Evolutionary conservation across 2,329 filamentous ascomycete genomes (phyloP).

Genomic region (Epichloe festucae): DNA sequence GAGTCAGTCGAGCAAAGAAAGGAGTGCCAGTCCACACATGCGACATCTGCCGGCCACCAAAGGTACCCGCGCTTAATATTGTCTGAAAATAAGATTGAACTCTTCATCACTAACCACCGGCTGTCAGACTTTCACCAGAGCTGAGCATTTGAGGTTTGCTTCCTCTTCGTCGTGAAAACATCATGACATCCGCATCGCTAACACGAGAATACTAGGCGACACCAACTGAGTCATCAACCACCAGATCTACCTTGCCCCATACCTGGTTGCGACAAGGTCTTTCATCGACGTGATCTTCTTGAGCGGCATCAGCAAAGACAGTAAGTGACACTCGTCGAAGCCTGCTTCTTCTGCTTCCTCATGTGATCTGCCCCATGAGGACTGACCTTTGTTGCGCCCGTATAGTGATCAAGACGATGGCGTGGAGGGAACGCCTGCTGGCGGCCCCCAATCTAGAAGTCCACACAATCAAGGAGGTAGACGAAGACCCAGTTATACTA

Average conservation of each 20-base stretch:
- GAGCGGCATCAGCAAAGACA: conserved; percentile 38
- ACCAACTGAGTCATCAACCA: conserved; percentile 46
- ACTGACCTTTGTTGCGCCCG: neutral
- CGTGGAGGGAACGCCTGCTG: neutral
- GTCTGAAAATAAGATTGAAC: no score
- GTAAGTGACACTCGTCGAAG: conserved; percentile 14
- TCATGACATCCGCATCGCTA: conserved; percentile 10
- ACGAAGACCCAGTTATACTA: conserved; percentile 10
- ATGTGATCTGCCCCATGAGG: no score
- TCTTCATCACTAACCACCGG: neutral
- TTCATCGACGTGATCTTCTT: conserved; percentile 46
- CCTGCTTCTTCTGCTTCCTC: neutral
- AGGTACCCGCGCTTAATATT: conserved; percentile 24
- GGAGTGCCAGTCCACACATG: conserved; percentile 45
- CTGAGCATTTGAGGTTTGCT: conserved; percentile 46
- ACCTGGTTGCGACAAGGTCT: conserved; percentile 41
- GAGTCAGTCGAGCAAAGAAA: conserved; percentile 46
- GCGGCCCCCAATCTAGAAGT: neutral
- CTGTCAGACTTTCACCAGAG: conserved; percentile 45
- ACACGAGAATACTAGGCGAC: conserved; percentile 31
- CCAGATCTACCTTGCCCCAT: conserved; percentile 38
- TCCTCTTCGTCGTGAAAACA: conserved; percentile 6
- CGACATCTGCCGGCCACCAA: conserved; percentile 36
- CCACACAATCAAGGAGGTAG: conserved; percentile 3
- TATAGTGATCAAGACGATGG: conserved; percentile 13